A percentile compares a stretch with the other conserved stretches of the same genome.
phyloP scores from a whole-genome alignment of 495 filamentous ascomycete genomes.

The Trichoderma gamsii region DNA sequence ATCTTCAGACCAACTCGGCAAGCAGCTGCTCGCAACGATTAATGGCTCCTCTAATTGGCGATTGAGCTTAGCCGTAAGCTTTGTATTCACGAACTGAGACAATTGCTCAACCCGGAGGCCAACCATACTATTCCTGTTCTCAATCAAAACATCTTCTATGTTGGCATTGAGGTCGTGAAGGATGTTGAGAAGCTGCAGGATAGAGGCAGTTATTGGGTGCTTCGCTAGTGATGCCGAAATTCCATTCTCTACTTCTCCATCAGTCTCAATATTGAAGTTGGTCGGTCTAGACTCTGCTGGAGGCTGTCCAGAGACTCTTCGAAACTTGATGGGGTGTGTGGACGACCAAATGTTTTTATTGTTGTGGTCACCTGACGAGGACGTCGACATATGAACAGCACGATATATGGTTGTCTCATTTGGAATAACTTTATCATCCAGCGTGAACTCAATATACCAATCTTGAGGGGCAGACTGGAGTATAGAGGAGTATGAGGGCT shows the following conservation, averaged over 20 bases:
- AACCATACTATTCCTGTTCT: slow-evolving; percentile 62
- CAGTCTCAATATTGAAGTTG: slow-evolving; percentile 45
- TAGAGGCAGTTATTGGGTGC: slow-evolving; percentile 74
- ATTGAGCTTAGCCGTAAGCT: slow-evolving; percentile 98
- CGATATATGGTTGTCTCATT: slow-evolving; percentile 96
- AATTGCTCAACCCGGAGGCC: slow-evolving; percentile 54
- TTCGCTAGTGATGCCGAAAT: slow-evolving; percentile 82
- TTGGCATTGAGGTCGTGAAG: slow-evolving; percentile 92
- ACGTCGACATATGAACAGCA: slow-evolving; percentile 72
- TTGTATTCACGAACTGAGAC: slow-evolving; percentile 97
- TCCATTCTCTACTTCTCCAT: slow-evolving; percentile 40
- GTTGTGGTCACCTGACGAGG: slow-evolving; percentile 58
- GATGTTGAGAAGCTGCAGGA: slow-evolving; percentile 82
- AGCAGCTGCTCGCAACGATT: slow-evolving; percentile 94
- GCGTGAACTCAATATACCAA: slow-evolving; percentile 96
- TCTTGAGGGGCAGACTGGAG: slow-evolving; percentile 76
- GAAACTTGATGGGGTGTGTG: slow-evolving; percentile 87
- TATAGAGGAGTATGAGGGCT: slow-evolving; percentile 76
- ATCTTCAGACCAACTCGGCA: slow-evolving; percentile 96
- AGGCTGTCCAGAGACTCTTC: slow-evolving; percentile 79
- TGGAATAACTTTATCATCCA: slow-evolving; percentile 73
- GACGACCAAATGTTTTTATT: slow-evolving; percentile 80
- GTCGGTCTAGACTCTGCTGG: slow-evolving; percentile 69
- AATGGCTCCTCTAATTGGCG: slow-evolving; percentile 96
- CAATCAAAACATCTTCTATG: slow-evolving; percentile 91